phyloP scores from a whole-genome alignment of 208 protist genomes.

The Acanthamoeba lenticulata region DNA sequence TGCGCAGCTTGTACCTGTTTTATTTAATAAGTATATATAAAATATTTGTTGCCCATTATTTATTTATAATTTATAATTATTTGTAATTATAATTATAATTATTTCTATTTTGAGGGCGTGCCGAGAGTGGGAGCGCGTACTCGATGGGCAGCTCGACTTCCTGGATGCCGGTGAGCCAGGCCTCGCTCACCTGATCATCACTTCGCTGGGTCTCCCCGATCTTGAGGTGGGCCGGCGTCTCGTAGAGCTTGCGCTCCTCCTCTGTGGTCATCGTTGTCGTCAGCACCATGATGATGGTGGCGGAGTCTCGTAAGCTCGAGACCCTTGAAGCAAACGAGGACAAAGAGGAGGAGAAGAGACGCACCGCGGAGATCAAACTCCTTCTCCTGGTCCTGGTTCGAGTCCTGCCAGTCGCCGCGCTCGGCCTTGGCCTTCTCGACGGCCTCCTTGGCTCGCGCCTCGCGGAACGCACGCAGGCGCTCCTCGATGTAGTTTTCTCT shows the following conservation, averaged over 20 bases:
- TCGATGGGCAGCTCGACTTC: slow-evolving; percentile 39
- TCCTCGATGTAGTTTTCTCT: slow-evolving; percentile 37
- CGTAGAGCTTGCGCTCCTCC: not conserved
- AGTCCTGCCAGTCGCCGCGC: not conserved
- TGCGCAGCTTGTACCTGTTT: slow-evolving; percentile 40
- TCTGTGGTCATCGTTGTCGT: not conserved
- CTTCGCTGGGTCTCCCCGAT: not conserved
- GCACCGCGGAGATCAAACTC: not conserved
- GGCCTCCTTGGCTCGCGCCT: not conserved
- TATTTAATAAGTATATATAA: too few relatives aligned
- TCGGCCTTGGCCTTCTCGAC: not conserved
- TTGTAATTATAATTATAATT: not conserved
- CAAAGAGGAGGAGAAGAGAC: not conserved
- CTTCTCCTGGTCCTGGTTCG: not conserved
- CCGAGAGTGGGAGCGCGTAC: not conserved
- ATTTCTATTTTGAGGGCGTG: not conserved
- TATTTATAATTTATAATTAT: too few relatives aligned
- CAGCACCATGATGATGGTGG: not conserved
- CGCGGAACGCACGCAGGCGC: not conserved
- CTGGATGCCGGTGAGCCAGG: slow-evolving; percentile 42
- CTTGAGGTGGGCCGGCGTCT: slow-evolving; percentile 5
- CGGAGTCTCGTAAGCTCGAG: not conserved
- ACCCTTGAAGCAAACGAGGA: not conserved
- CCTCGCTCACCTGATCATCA: slow-evolving; percentile 26
- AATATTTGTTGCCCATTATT: too few relatives aligned